Evolutionary conservation across 176 grass and related monocot species (phyloP), one percentile per base, ranked within the genome.

Genomic region (Avena atlantica): DNA sequence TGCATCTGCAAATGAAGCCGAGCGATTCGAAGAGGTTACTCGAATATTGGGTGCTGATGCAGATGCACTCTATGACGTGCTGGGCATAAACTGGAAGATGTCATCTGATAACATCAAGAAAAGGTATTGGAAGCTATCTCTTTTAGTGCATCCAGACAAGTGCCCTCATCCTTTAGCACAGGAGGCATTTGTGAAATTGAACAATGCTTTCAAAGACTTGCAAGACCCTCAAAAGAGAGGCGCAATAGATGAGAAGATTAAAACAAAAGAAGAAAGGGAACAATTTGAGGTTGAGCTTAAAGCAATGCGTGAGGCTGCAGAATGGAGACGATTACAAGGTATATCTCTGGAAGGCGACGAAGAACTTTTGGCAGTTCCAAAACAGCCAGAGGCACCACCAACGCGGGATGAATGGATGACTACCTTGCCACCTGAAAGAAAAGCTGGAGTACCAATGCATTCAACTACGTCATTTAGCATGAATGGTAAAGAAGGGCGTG

Each of bases 381-480:
- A 92, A 87, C 92, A 92, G 76, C 61, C 69, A 83, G 57, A 95
- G 76, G 63, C 74, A 87, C 92, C 74, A 87, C 92, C 89, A 62
- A 98, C 84, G 76, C 90, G 97, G 81, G 97, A 98, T 79, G 97
- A 98, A 79, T 98, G 97, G 97, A 98, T 98, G 97, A 98, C 97
- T 63, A 91, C 90, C 44, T 91, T 98, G 72, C 97, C 97, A 10
- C 97, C 97, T 37, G 94, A 98, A 87, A 94, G 93, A 90, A 98
- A 96, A 92, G 76, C 90, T 36, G 97, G 97, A 79, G 90, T 98
- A 86, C 80, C 92, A 47, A 96, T 91, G 97, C 93, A 96, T 76
- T 96, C 93, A 56, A 94, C 93, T 84, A 96, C 76, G 17, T 91
- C 96, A 77, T 98, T 98, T 88, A 96, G 92, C 72, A 92, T 78